Evolutionary conservation across 192 early-diverging fungal genomes (phyloP), one percentile per base, ranked within the genome.

Genomic region (Umbelopsis ramanniana): DNA sequence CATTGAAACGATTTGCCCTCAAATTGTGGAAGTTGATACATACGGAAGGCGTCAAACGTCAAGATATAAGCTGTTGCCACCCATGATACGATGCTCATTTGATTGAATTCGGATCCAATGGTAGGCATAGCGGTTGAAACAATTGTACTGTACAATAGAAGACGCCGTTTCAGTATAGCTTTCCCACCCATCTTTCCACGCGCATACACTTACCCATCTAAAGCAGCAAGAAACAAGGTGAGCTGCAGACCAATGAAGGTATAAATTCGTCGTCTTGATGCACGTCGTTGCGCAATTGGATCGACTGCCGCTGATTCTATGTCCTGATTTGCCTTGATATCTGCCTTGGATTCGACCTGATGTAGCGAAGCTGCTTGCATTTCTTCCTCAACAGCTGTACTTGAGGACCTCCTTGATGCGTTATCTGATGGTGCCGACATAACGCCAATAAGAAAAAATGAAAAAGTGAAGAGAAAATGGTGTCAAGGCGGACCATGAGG

Each of bases 51-150:
- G 52, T 80, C 74, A 70, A 80, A 80, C 17, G 74, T 75, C 68
- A 81, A 70, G 48, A 95, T 83, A 66, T 93, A 95, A 26, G 86
- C 80, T 19, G 86, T 90, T 14, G 90, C 90, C 46, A 98, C 88
- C 97, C 97, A 98, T 10, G 90, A 72, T 70, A 93, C 88, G 54
- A 83, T 81, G 21, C 80, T 82, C 63, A 92, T 83, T 11, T 85
- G 75, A 0, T 86, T 72, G 43, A 97, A 93, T 29, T 95, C 90
- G 21, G 82, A 76, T 14, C 88, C 90, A 74, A 98, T 97, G 0
- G 72, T 78, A 23, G 89, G 83, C 37, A 94, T 82, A 3, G 92
- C 86, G 0, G 94, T 94, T 1, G 91, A 82, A n/a, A 98, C 89
- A 67, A 98, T 96, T 0, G 93, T 96, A 53, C 89, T 79, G 47